Base-by-base conservation (phyloP, 139 green algal species). In the Deuterostichococcus epilithicus region DNA sequence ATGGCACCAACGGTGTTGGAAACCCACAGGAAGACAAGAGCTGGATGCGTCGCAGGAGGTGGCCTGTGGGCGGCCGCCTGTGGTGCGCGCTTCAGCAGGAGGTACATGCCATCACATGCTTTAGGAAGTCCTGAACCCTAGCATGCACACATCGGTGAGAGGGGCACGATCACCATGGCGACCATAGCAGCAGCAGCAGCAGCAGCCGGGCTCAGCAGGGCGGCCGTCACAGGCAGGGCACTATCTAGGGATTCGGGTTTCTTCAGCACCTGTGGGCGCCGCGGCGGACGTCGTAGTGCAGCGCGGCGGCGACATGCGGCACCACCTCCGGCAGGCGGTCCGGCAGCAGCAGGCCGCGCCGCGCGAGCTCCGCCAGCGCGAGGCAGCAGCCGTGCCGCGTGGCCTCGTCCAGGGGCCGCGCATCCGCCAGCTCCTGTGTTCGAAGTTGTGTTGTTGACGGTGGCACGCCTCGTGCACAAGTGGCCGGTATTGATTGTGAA, bases 311-410 rank as follows among this genome's bases (percentile, higher is more conserved):
- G 32, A 95, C 45, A 36, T 94, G 68, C 0, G 86, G 86, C 13
- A 82, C 72, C 3, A 91, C 45, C 0, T 66, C 58, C 0, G 81
- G 73, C 70, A 99, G 86, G 13, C 91, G 88, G 0, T 77, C 45
- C 0, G 92, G 90, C 45, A 94, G 86, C 63, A 99, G 88, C 71
- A 98, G 85, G 28, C 96, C 93, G 22, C 95, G 84, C 2, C 93
- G 85, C 0, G 95, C 92, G 59, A 99, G 86, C 88, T 99, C 96
- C 22, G 96, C 96, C 3, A 99, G 78, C 0, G 96, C 94, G 44
- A 99, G 83, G 82, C 96, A 99, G 58, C 84, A 94, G 39, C 96
- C 96, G 66, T 99, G 96, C 96, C 96, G 99, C 1, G 91, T 87
- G 26, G 84, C 81, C 71, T 98, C 94, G 13, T 68, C 73, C 78